These are phyloP conservation scores for Mycosphaerella arachidis DNA, from an alignment of 2,329 filamentous ascomycete genomes.

Conservation along the genomic window DNA sequence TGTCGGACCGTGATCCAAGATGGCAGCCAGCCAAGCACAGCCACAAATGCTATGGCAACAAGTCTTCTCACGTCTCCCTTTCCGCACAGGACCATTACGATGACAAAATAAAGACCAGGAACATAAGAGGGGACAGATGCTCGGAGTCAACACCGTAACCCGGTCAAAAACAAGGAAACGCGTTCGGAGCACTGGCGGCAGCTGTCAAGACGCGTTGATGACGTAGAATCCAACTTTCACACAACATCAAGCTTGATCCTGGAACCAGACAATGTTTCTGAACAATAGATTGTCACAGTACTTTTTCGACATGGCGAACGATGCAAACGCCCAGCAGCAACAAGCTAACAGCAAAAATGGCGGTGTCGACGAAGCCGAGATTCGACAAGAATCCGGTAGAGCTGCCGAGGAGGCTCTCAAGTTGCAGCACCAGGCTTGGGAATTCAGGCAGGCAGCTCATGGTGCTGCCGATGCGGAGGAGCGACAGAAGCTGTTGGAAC, in stretches of 20 bases:
- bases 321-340: not conserved
- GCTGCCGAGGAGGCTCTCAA: slow-evolving; percentile 25
- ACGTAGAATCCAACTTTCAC: not conserved
- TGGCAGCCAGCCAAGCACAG: not conserved
- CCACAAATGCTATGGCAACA: not conserved
- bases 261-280: not conserved
- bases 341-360: not conserved
- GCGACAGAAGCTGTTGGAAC: slow-evolving; percentile 30
- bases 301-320: slow-evolving; percentile 3
- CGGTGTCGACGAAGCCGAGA: slow-evolving; percentile 15
- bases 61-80: not conserved
- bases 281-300: not conserved
- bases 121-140: not conserved
- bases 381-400: slow-evolving; percentile 26
- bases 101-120: not conserved
- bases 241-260: slow-evolving; percentile 1
- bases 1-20: not conserved
- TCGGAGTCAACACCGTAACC: not conserved
- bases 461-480: slow-evolving; percentile 30
- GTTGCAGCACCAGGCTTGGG: slow-evolving; percentile 25
- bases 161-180: not conserved
- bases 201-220: not conserved
- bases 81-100: too few relatives aligned
- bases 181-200: not conserved
- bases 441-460: slow-evolving; percentile 28